Percentiles rank a stretch among this genome's conserved stretches.
These are phyloP conservation scores for Maudiozyma serrabonitensis DNA, from an alignment of 805 yeast genomes.

Conservation along the genomic window DNA sequence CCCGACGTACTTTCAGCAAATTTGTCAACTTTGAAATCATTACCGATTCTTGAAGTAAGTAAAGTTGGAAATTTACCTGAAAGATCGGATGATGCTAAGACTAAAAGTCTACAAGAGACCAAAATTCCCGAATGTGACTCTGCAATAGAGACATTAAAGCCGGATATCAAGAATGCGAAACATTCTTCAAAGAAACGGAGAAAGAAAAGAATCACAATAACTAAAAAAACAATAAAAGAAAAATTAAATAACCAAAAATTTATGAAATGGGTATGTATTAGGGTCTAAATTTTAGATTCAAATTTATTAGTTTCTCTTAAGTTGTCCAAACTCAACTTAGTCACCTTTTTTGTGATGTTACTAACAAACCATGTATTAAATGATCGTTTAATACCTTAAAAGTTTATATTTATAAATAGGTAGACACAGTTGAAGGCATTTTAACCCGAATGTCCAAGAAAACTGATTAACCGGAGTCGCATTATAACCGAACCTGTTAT, in stretches of 20 bases:
- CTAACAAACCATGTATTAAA: not conserved
- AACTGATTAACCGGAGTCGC: not conserved
- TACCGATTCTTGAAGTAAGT: too few species aligned
- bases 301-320: not conserved
- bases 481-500: not conserved
- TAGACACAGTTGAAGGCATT: conserved; percentile 9
- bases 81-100: too few species aligned
- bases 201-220: conserved; percentile 7
- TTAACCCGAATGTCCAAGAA: conserved; percentile 2
- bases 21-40: too few species aligned
- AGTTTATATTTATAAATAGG: not conserved
- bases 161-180: not conserved
- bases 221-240: conserved; percentile 13
- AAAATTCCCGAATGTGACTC: not conserved
- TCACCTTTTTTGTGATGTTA: not conserved
- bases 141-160: not conserved
- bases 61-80: too few species aligned
- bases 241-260: conserved; percentile 20
- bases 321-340: not conserved
- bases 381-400: not conserved
- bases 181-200: not conserved
- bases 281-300: too few species aligned
- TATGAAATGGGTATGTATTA: conserved; percentile 21
- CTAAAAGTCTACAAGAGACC: not conserved
- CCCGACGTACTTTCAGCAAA: too few species aligned